Percentiles rank a stretch among this genome's conserved stretches.
Evolutionary conservation across 768 basidiomycete species (phyloP).

Genomic region (Ephemerocybe angulata): DNA sequence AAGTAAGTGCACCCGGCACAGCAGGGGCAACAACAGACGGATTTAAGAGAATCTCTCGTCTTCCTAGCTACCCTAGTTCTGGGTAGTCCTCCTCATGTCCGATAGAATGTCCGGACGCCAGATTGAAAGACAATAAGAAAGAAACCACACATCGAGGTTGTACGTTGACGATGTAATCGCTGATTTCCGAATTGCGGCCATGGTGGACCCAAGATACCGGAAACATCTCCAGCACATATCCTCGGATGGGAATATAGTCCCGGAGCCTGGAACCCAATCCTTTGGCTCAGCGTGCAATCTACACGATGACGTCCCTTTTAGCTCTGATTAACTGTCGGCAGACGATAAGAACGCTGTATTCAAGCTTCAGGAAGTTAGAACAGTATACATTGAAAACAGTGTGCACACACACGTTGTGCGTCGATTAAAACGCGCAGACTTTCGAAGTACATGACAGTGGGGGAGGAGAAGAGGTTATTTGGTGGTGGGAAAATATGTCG

Average conservation of each 20-base stretch:
- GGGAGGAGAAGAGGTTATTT: no score
- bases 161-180: constrained; percentile 7
- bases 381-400: no score
- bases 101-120: constrained; percentile 28
- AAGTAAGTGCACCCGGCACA: no score
- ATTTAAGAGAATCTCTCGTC: no score
- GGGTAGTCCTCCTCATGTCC: constrained; percentile 33
- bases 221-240: background rate
- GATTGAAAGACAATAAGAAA: constrained; percentile 34
- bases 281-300: background rate
- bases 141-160: constrained; percentile 8
- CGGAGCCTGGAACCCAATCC: constrained; percentile 1
- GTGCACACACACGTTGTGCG: no score
- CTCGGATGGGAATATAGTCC: constrained; percentile 7
- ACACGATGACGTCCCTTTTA: constrained; percentile 1
- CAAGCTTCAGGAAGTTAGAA: no score
- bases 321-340: background rate
- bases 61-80: constrained; percentile 24
- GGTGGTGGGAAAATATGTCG: no score
- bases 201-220: constrained; percentile 1
- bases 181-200: constrained; percentile 4
- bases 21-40: no score
- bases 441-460: no score
- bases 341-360: background rate
- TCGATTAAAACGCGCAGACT: no score